Evolutionary conservation across 2,329 filamentous ascomycete genomes (phyloP).

Genomic region (Periconia sp.): DNA sequence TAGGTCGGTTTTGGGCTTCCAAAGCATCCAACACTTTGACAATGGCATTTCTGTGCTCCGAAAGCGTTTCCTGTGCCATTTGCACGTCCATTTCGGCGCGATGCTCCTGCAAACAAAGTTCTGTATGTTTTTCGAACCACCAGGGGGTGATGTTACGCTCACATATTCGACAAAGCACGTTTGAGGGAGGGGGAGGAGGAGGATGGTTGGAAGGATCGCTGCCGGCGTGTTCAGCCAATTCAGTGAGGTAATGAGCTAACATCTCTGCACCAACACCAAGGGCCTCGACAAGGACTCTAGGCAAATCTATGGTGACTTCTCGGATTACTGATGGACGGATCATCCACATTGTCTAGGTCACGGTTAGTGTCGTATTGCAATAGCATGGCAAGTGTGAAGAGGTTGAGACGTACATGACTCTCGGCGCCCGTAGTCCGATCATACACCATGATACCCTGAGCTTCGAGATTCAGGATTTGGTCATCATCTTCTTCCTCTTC

Average conservation of each 20-base stretch:
- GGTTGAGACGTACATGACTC: slow-evolving; percentile 74
- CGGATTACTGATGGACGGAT: slow-evolving; percentile 86
- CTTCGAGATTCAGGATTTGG: slow-evolving; percentile 77
- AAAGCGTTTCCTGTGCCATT: slow-evolving; percentile 87
- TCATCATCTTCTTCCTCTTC: slow-evolving; percentile 41
- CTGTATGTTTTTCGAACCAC: slow-evolving; percentile 99
- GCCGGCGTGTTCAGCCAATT: slow-evolving; percentile 78
- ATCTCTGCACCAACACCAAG: slow-evolving; percentile 93
- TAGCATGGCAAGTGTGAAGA: not conserved
- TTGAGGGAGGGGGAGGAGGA: slow-evolving; percentile 77
- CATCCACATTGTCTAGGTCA: slow-evolving; percentile 95
- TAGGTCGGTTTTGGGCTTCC: slow-evolving; percentile 73
- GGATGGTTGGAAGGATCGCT: slow-evolving; percentile 75
- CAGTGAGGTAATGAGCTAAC: slow-evolving; percentile 88
- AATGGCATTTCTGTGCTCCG: slow-evolving; percentile 90
- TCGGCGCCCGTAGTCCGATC: slow-evolving; percentile 83
- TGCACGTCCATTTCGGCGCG: slow-evolving; percentile 97
- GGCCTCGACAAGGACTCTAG: slow-evolving; percentile 84
- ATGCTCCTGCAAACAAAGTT: slow-evolving; percentile 93
- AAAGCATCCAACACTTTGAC: slow-evolving; percentile 93
- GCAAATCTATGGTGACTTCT: slow-evolving; percentile 95
- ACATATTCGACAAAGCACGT: slow-evolving; percentile 93
- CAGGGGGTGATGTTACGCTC: slow-evolving; percentile 95
- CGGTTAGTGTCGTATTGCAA: slow-evolving; percentile 21
- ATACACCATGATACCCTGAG: slow-evolving; percentile 97